Percentiles rank a stretch among this genome's conserved stretches.
These are phyloP conservation scores for Echinosophora koreensis DNA, from an alignment of 306 rosid species.

Conservation along the genomic window DNA sequence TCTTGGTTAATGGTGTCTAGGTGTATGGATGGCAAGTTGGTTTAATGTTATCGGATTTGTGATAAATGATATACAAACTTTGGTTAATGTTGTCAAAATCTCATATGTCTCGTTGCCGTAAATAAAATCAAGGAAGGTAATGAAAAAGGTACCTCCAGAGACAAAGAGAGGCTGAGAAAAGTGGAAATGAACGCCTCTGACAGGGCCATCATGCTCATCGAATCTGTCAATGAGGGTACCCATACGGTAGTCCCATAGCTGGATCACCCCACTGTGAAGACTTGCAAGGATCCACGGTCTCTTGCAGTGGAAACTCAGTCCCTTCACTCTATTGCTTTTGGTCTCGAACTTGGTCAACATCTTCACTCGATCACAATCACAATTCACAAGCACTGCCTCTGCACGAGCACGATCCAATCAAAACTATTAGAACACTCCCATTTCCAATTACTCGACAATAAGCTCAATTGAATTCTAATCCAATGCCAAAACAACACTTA, in stretches of 20 bases:
- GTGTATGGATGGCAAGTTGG: too few species aligned
- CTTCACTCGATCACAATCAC: constrained; percentile 47
- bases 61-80: too few species aligned
- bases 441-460: constrained; percentile 15
- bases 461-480: constrained; percentile 37
- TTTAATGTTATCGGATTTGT: too few species aligned
- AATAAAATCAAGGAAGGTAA: not conserved
- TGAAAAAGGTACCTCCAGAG: constrained; percentile 81
- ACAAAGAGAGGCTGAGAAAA: constrained; percentile 95
- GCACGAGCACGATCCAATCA: constrained; percentile 54
- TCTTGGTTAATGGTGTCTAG: too few species aligned
- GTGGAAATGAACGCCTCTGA: constrained; percentile 96
- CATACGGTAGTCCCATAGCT: constrained; percentile 99
- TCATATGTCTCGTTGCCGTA: too few species aligned
- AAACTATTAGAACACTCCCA: constrained; percentile 41
- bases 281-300: constrained; percentile 99
- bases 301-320: constrained; percentile 92
- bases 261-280: constrained; percentile 99
- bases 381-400: constrained; percentile 25
- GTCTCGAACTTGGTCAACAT: constrained; percentile 99
- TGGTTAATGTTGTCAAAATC: too few species aligned
- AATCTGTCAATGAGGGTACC: constrained; percentile 93
- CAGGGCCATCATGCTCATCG: constrained; percentile 99
- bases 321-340: constrained; percentile 98
- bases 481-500: constrained; percentile 16